A percentile compares a stretch with the other conserved stretches of the same genome.
Conservation (phyloP, 345 rosid genomes). For the Eucalyptus regnans region DNA sequence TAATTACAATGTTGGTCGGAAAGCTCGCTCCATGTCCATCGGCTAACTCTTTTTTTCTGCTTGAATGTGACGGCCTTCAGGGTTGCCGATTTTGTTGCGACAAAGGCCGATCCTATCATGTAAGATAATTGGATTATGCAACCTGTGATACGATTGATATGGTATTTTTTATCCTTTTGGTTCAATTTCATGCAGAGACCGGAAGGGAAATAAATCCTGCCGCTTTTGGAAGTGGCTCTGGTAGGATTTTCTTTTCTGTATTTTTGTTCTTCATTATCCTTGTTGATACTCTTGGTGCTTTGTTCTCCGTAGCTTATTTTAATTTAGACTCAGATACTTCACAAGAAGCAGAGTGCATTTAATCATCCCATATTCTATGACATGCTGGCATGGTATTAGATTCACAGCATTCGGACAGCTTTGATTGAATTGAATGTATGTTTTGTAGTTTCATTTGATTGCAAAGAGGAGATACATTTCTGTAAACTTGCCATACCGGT, state of each 20-base stretch:
- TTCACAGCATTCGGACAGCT: neutral
- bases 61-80: slow-evolving; percentile 16
- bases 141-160: neutral
- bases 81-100: slow-evolving; percentile 58
- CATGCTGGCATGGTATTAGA: neutral
- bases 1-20: neutral
- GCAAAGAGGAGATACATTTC: neutral
- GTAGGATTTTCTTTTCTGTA: slow-evolving; percentile 15
- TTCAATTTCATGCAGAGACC: slow-evolving; percentile 19
- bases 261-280: neutral
- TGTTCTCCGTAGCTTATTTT: neutral
- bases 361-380: neutral
- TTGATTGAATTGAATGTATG: neutral
- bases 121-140: slow-evolving; percentile 7
- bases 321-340: neutral
- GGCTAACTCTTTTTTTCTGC: neutral
- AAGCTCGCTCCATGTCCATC: neutral
- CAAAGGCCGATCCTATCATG: slow-evolving; percentile 71
- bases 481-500: neutral
- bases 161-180: neutral
- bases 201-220: slow-evolving; percentile 40
- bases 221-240: slow-evolving; percentile 85
- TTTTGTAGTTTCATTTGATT: neutral
- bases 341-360: neutral
- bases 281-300: neutral